A percentile compares a stretch with the other conserved stretches of the same genome.
Evolutionary conservation across 306 rosid genomes (phyloP).

Genomic region (Potentilla sterilis): DNA sequence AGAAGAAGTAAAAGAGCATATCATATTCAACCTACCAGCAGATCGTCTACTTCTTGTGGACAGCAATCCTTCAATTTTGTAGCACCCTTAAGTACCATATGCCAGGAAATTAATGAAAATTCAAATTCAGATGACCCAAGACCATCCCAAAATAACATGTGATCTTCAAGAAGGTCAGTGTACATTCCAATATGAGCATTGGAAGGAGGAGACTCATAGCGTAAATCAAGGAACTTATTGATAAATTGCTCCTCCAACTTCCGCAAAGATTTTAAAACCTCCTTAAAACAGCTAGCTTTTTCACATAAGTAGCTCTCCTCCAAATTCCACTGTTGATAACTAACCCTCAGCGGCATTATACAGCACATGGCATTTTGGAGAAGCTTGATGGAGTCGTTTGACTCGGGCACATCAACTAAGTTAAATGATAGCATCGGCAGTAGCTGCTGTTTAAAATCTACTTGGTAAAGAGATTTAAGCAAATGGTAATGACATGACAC

Average conservation of each 20-base stretch:
- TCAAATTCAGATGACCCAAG: conserved; percentile 46
- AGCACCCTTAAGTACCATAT: conserved; percentile 57
- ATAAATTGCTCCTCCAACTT: conserved; percentile 64
- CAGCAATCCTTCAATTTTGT: conserved; percentile 44
- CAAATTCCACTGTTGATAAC: conserved; percentile 54
- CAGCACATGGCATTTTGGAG: conserved; percentile 57
- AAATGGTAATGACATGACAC: conserved; percentile 29
- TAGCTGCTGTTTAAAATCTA: conserved; percentile 41
- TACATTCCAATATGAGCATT: conserved; percentile 44
- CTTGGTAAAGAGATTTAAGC: conserved; percentile 19
- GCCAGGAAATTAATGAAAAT: conserved; percentile 54
- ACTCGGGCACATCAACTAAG: conserved; percentile 39
- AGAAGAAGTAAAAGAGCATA: conserved; percentile 22
- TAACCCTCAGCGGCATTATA: conserved; percentile 47
- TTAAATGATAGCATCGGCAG: conserved; percentile 62
- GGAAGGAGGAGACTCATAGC: conserved; percentile 31
- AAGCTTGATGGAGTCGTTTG: conserved; percentile 32
- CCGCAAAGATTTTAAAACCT: conserved; percentile 49
- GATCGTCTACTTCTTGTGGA: conserved; percentile 45
- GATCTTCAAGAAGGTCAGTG: conserved; percentile 58
- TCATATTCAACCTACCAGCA: conserved; percentile 55
- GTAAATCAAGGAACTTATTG: conserved; percentile 42
- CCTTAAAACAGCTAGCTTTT: conserved; percentile 29
- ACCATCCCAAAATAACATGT: conserved; percentile 54
- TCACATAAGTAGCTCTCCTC: conserved; percentile 38